Evolutionary conservation across 2,329 filamentous ascomycete species (phyloP), one percentile per base, ranked within the genome.

Genomic region (Aureobasidium sp.): DNA sequence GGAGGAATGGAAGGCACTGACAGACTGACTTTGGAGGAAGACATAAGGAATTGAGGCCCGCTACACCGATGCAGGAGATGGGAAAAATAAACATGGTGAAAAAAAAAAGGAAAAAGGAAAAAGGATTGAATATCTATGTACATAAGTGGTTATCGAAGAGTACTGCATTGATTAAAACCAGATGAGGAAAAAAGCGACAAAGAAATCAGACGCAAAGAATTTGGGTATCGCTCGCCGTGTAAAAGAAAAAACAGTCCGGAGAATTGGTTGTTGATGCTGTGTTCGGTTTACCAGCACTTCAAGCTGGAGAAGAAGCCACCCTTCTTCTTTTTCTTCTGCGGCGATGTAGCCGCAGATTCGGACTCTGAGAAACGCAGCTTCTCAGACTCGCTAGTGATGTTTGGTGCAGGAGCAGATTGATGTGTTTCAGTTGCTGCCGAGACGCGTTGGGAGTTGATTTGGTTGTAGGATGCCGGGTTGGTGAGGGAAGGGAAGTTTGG

Each of bases 281-380:
- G 21, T 21, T 21, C 21, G 21, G 21, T 25, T 5, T 41, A 63
- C 52, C 53, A 63, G 48, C 61, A 63, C 41, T 63, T 63, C 25
- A 63, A 30, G 21, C 61, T 63, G 11, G 53, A 44, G 34, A 63
- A 59, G 47, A 63, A 63, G 16, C 60, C 44, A 30, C 34, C 34
- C 16, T 57, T 62, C 25, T 59, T 55, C 45, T 55, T 63, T 16
- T 50, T 59, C 37, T 52, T 59, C 25, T 30, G 37, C 1, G 48
- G 41, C 10, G 37, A 39, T 13, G 53, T 42, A 9, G 36, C 42
- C 5, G 52, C 21, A 16, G 59, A 62, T 16, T 57, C 49, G 27
- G 49, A 47, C 8, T 48, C 34, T 3, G 61, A 62, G 39, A 42
- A 58, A n/a, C 36, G 36, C 16, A 34, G 5, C 27, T 58, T 58